A percentile compares a stretch with the other conserved stretches of the same genome.
Conservation (phyloP, 495 filamentous ascomycete species). For the Penicillium goetzii region DNA sequence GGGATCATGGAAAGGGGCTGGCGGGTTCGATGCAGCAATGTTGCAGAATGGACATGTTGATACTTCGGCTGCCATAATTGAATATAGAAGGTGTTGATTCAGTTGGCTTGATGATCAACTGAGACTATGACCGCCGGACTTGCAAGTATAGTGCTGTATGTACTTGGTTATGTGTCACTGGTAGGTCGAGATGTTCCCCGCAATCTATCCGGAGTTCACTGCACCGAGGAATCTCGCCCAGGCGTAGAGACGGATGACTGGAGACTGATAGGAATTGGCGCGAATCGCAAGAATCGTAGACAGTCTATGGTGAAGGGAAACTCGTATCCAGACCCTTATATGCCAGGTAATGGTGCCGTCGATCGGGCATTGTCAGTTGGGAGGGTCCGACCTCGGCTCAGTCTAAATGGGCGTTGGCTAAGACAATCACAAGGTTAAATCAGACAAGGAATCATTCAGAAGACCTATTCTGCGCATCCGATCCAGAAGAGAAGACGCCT, state of each 20-base stretch:
- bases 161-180: not conserved
- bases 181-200: not conserved
- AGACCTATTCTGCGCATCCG: slow-evolving; percentile 9
- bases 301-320: not conserved
- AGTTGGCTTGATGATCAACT: not conserved
- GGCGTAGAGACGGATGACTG: not conserved
- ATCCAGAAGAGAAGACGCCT: slow-evolving; percentile 16
- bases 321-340: not conserved
- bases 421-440: not conserved
- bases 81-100: not conserved
- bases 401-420: not conserved
- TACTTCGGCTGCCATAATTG: slow-evolving; percentile 6
- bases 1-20: slow-evolving; percentile 32
- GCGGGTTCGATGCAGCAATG: slow-evolving; percentile 49
- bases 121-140: not conserved
- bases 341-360: not conserved
- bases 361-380: not conserved
- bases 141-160: not conserved
- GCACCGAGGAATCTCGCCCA: not conserved
- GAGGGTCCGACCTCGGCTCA: slow-evolving; percentile 10
- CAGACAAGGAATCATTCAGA: not conserved
- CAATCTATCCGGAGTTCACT: not conserved
- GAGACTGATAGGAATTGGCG: not conserved
- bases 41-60: slow-evolving; percentile 46
- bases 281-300: not conserved